Evolutionary conservation across 352 stramenopile species (phyloP).

Genomic region (Phytophthora pistaciae): DNA sequence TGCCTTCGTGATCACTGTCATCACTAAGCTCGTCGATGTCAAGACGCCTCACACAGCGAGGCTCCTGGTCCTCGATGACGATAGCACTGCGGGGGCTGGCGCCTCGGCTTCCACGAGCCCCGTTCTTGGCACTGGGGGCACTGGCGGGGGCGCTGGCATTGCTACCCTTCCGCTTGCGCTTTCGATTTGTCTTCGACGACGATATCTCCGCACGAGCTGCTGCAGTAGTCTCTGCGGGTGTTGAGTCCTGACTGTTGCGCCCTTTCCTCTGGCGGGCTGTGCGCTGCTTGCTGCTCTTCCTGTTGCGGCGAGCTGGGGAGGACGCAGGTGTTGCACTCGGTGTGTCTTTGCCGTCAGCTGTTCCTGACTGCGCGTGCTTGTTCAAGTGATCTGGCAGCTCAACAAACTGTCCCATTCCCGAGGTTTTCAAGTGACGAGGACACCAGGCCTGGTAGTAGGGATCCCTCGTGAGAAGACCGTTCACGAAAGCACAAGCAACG

Average conservation of each 20-base stretch:
- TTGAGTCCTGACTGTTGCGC: slow-evolving; percentile 33
- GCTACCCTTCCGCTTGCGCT: slow-evolving; percentile 57
- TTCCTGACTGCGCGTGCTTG: slow-evolving; percentile 22
- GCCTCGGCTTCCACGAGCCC: slow-evolving; percentile 19
- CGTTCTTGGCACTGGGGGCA: slow-evolving; percentile 18
- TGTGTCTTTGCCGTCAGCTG: slow-evolving; percentile 5
- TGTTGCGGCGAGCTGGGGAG: slow-evolving; percentile 15
- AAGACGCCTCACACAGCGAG: slow-evolving; percentile 49
- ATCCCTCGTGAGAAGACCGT: slow-evolving; percentile 66
- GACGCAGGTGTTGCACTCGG: slow-evolving; percentile 13
- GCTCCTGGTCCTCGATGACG: slow-evolving; percentile 26
- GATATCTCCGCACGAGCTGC: slow-evolving; percentile 34
- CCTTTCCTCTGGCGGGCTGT: slow-evolving; percentile 32
- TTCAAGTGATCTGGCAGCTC: slow-evolving; percentile 73
- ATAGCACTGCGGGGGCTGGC: slow-evolving; percentile 17
- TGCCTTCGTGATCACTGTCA: slow-evolving; percentile 29
- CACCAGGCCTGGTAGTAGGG: slow-evolving; percentile 84
- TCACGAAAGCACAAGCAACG: slow-evolving; percentile 79
- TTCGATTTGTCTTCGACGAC: slow-evolving; percentile 54
- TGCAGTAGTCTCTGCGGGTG: slow-evolving; percentile 28
- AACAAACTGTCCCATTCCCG: slow-evolving; percentile 68
- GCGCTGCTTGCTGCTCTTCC: slow-evolving; percentile 29
- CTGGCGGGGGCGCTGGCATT: slow-evolving; percentile 6
- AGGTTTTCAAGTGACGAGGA: slow-evolving; percentile 77
- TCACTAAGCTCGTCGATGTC: slow-evolving; percentile 63